phyloP scores from a whole-genome alignment of 208 protist genomes.

The Leishmania tarentolae region DNA sequence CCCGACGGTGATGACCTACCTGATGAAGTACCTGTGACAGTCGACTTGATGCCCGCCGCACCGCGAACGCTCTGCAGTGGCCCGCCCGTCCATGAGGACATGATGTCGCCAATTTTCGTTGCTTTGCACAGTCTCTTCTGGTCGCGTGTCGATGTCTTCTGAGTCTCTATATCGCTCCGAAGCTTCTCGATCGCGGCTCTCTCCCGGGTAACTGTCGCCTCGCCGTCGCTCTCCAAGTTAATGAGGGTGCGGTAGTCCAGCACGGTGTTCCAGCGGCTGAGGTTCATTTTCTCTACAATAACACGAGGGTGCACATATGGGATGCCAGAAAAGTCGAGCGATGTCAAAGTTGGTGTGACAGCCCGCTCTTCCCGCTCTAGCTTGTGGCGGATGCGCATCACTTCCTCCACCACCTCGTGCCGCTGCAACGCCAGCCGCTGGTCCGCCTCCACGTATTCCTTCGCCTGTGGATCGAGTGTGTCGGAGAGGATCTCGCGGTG shows the following conservation, averaged over 20 bases:
- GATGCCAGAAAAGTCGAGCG: slow-evolving; percentile 70
- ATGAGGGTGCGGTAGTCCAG: slow-evolving; percentile 61
- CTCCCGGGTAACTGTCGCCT: slow-evolving; percentile 19
- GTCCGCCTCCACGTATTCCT: slow-evolving; percentile 76
- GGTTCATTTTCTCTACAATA: slow-evolving; percentile 83
- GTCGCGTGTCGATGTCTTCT: slow-evolving; percentile 18
- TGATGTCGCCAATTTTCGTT: background rate
- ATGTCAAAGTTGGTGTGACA: slow-evolving; percentile 75
- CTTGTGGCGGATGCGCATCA: slow-evolving; percentile 63
- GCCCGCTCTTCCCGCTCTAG: slow-evolving; percentile 65
- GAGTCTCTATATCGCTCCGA: slow-evolving; percentile 25
- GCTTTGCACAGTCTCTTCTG: slow-evolving; percentile 16
- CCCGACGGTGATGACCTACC: slow-evolving; percentile 29
- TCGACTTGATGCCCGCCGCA: slow-evolving; percentile 8
- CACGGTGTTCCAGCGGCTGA: slow-evolving; percentile 81
- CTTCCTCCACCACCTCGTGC: slow-evolving; percentile 71
- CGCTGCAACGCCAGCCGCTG: slow-evolving; percentile 47
- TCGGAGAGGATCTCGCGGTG: slow-evolving; percentile 74
- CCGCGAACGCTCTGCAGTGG: background rate
- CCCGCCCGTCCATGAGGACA: background rate
- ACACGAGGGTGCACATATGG: slow-evolving; percentile 77
- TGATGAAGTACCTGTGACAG: background rate
- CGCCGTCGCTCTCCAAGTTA: slow-evolving; percentile 8
- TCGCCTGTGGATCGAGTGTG: slow-evolving; percentile 71
- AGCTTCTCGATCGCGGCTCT: slow-evolving; percentile 19